Percentiles rank a stretch among this genome's conserved stretches.
phyloP scores from a whole-genome alignment of 78 protist species.

The Creolimax fragrantissima region DNA sequence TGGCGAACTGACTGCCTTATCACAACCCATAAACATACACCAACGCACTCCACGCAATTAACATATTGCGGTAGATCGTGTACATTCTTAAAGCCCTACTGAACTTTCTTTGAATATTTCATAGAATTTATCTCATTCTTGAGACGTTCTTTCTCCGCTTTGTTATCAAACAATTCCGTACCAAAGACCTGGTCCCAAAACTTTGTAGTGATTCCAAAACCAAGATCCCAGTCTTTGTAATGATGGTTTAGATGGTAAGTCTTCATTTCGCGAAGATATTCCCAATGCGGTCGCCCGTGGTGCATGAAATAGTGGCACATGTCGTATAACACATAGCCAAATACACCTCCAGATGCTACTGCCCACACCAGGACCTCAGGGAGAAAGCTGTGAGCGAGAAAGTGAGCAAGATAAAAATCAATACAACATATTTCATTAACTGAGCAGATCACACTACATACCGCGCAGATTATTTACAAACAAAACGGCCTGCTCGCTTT shows the following conservation, averaged over 20 bases:
- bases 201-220: conserved; percentile 28
- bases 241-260: conserved; percentile 30
- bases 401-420: background rate
- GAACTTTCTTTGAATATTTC: background rate
- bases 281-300: background rate
- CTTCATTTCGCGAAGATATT: conserved; percentile 23
- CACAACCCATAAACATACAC: background rate
- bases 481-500: too few species aligned
- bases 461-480: too few species aligned
- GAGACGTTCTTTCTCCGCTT: background rate
- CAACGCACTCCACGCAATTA: background rate
- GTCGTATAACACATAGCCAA: conserved; percentile 17
- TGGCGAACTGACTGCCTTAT: background rate
- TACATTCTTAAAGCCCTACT: too few species aligned
- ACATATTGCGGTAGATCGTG: too few species aligned
- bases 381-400: background rate
- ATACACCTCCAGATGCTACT: conserved; percentile 11
- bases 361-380: background rate
- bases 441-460: too few species aligned
- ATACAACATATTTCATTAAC: too few species aligned
- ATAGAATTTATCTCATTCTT: background rate
- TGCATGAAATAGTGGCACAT: conserved; percentile 15
- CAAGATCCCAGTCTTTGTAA: conserved; percentile 12
- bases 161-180: conserved; percentile 14
- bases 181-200: conserved; percentile 21